A percentile compares a stretch with the other conserved stretches of the same genome.
phyloP scores from a whole-genome alignment of 2,329 filamentous ascomycete genomes.

The Pleoardoris graminearum region DNA sequence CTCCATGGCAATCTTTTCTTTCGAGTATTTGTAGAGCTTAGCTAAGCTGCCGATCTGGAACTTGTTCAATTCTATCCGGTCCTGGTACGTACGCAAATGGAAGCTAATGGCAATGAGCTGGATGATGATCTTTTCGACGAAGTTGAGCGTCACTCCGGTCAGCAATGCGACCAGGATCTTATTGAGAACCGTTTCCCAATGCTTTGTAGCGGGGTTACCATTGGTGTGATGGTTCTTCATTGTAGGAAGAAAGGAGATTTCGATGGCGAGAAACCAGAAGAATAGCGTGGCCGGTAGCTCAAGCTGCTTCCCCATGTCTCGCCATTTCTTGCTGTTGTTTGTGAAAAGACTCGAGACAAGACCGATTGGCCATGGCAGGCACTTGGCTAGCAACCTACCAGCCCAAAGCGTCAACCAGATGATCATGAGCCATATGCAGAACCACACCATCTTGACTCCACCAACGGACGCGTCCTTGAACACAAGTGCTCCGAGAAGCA shows the following conservation, averaged over 20 bases:
- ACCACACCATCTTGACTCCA: slow-evolving; percentile 82
- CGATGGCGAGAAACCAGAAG: slow-evolving; percentile 86
- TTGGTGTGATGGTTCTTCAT: slow-evolving; percentile 68
- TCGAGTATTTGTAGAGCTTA: slow-evolving; percentile 68
- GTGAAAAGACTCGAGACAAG: slow-evolving; percentile 74
- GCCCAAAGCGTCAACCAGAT: slow-evolving; percentile 92
- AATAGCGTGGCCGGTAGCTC: slow-evolving; percentile 86
- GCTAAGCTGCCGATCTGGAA: slow-evolving; percentile 74
- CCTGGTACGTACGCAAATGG: slow-evolving; percentile 86
- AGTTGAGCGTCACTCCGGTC: slow-evolving; percentile 76
- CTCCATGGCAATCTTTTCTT: slow-evolving; percentile 66
- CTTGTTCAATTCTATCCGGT: slow-evolving; percentile 89
- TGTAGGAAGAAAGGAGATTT: slow-evolving; percentile 83
- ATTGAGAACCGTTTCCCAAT: slow-evolving; percentile 79
- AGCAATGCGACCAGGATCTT: slow-evolving; percentile 88
- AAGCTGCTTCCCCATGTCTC: slow-evolving; percentile 80
- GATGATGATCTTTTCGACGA: slow-evolving; percentile 89
- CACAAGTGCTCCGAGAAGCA: slow-evolving; percentile 65
- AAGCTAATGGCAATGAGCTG: slow-evolving; percentile 94
- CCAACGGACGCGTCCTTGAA: slow-evolving; percentile 67
- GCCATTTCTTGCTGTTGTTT: slow-evolving; percentile 91
- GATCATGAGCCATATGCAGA: slow-evolving; percentile 92
- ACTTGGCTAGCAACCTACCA: slow-evolving; percentile 66
- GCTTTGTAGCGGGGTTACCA: slow-evolving; percentile 55
- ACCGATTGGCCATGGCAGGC: slow-evolving; percentile 64